Base-by-base conservation (phyloP, 1,284 basidiomycete species). In the Golubevia pallescens region DNA sequence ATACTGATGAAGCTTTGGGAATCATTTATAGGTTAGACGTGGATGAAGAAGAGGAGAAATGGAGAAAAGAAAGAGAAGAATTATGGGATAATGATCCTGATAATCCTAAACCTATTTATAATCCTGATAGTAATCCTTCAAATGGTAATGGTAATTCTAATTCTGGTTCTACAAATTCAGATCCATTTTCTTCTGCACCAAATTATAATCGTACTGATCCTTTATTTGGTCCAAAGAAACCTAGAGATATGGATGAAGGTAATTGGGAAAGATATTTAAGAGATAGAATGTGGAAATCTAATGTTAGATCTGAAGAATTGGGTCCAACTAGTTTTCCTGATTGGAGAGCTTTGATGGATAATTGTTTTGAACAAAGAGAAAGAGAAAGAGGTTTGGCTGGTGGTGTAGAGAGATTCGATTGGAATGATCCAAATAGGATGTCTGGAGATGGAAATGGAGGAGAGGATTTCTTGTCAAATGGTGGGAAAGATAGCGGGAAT, bases 311-410 rank as follows among this genome's bases (percentile, higher is more conserved):
- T 54, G 79, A 81, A 64, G 73, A 75, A 60, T 67, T 78, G 55
- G 79, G 79, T 24, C 71, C 78, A 1, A 64, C 55, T 60, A 76
- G 71, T 64, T 80, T 72, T 62, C 82, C 82, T 2, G 80, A 85
- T 70, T 85, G 82, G 82, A 73, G 80, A 55, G 78, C 71, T 20
- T 67, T 85, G 24, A 85, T 85, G 81, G 81, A 85, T 64, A 66
- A 60, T 38, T 85, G 82, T 77, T 81, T 73, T 64, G 69, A 77
- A 65, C 75, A 81, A 70, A 72, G 78, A 42, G 70, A 78, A 21
- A 69, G 73, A 55, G 79, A 82, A 65, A 71, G 77, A 10, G 82
- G 78, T 56, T 65, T 74, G 63, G 77, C 75, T 21, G 75, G 75
- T 58, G 79, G 73, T 23, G 74, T 76, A n/a, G 78, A 77, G 38